phyloP scores from a whole-genome alignment of 495 filamentous ascomycete genomes.

The Lophiotrema nucula region DNA sequence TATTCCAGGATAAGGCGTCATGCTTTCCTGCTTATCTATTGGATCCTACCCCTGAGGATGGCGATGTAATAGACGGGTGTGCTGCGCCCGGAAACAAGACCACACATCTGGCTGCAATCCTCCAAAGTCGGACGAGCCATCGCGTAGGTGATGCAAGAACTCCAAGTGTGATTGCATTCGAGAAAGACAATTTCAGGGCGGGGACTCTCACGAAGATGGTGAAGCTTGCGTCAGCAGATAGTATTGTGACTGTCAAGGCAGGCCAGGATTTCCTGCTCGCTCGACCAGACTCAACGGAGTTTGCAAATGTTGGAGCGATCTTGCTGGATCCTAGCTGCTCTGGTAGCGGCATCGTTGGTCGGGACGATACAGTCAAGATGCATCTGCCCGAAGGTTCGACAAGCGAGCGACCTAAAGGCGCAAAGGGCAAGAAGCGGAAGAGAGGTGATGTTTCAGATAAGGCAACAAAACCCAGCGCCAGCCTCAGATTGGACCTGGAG shows the following conservation, averaged over 20 bases:
- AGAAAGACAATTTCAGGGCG: slow-evolving; percentile 65
- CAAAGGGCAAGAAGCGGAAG: slow-evolving; percentile 46
- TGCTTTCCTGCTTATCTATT: slow-evolving; percentile 91
- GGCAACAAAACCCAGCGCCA: neutral
- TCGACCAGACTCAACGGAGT: slow-evolving; percentile 56
- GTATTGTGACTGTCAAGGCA: slow-evolving; percentile 60
- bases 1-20: slow-evolving; percentile 93
- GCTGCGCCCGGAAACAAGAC: slow-evolving; percentile 97
- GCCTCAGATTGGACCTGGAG: slow-evolving; percentile 44
- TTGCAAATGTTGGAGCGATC: slow-evolving; percentile 64
- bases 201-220: slow-evolving; percentile 81
- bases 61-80: slow-evolving; percentile 83
- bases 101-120: slow-evolving; percentile 80
- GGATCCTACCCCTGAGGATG: slow-evolving; percentile 57
- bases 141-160: slow-evolving; percentile 12
- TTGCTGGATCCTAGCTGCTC: slow-evolving; percentile 92
- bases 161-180: slow-evolving; percentile 62
- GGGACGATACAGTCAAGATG: slow-evolving; percentile 69
- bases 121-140: slow-evolving; percentile 36
- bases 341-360: slow-evolving; percentile 87
- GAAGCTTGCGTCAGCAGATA: slow-evolving; percentile 64
- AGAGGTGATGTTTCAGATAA: neutral
- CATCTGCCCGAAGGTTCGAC: slow-evolving; percentile 45
- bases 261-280: slow-evolving; percentile 78
- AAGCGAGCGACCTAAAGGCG: slow-evolving; percentile 1